These are phyloP conservation scores for Gossypium longicalyx DNA, from an alignment of 345 rosid genomes.

Conservation along the genomic window DNA sequence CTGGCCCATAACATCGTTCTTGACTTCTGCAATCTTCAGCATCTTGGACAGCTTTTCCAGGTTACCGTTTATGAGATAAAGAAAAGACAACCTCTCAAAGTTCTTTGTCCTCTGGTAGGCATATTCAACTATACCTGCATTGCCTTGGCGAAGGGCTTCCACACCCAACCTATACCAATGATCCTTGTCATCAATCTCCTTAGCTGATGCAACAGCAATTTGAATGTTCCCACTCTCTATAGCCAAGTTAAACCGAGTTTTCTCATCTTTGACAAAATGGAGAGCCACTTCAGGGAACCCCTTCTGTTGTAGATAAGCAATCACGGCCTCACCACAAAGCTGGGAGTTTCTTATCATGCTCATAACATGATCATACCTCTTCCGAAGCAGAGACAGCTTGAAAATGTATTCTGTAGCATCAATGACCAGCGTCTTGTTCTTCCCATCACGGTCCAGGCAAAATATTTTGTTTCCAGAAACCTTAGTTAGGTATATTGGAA, in stretches of 20 bases:
- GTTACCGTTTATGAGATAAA: slow-evolving; percentile 86
- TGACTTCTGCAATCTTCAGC: slow-evolving; percentile 92
- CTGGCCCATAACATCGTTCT: slow-evolving; percentile 94
- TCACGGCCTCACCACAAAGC: slow-evolving; percentile 98
- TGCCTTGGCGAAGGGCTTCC: slow-evolving; percentile 99
- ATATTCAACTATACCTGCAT: slow-evolving; percentile 45
- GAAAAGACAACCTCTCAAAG: slow-evolving; percentile 91
- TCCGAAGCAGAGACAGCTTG: slow-evolving; percentile 71
- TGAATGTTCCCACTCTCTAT: slow-evolving; percentile 93
- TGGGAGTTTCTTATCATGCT: slow-evolving; percentile 91
- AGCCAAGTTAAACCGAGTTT: slow-evolving; percentile 89
- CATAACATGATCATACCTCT: slow-evolving; percentile 89
- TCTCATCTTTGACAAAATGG: slow-evolving; percentile 94
- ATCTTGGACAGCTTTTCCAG: slow-evolving; percentile 77
- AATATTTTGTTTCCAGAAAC: slow-evolving; percentile 63
- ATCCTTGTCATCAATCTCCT: slow-evolving; percentile 91
- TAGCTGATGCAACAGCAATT: slow-evolving; percentile 82
- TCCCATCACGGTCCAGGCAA: slow-evolving; percentile 89
- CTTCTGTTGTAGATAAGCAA: slow-evolving; percentile 93
- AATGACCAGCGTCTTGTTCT: slow-evolving; percentile 57
- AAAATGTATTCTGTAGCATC: slow-evolving; percentile 90
- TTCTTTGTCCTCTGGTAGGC: slow-evolving; percentile 97
- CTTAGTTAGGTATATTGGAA: slow-evolving; percentile 78
- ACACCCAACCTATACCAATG: slow-evolving; percentile 91
- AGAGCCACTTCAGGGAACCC: slow-evolving; percentile 99